These are phyloP conservation scores for Macrolepiota fuliginosa DNA, from an alignment of 768 basidiomycete species.

Conservation along the genomic window DNA sequence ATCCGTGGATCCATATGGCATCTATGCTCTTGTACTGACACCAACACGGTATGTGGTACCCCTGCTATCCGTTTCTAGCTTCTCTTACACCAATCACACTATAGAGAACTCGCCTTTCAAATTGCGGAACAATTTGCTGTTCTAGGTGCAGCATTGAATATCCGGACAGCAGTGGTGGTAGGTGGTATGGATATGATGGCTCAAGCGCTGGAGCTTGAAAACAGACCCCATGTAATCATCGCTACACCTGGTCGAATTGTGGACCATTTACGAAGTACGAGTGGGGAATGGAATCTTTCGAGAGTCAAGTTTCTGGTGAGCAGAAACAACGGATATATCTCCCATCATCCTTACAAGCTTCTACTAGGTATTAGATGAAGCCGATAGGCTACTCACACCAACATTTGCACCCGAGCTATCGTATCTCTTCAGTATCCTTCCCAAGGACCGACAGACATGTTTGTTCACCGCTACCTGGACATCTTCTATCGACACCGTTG, in stretches of 20 bases:
- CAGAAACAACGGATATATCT: slow-evolving; percentile 2
- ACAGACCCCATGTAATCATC: slow-evolving; percentile 89
- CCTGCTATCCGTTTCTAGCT: background rate
- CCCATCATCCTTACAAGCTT: background rate
- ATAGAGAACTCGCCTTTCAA: slow-evolving; percentile 94
- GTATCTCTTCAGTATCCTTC: slow-evolving; percentile 72
- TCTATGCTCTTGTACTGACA: slow-evolving; percentile 90
- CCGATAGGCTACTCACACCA: slow-evolving; percentile 85
- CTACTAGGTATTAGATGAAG: slow-evolving; percentile 88
- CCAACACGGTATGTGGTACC: slow-evolving; percentile 74
- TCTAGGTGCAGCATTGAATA: slow-evolving; percentile 76
- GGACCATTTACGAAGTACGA: slow-evolving; percentile 80
- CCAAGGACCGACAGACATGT: slow-evolving; percentile 89
- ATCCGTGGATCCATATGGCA: slow-evolving; percentile 87
- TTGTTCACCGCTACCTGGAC: slow-evolving; percentile 97
- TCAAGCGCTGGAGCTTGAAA: slow-evolving; percentile 83
- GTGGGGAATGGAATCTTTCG: slow-evolving; percentile 80
- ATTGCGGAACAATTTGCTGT: slow-evolving; percentile 96
- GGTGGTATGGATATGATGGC: slow-evolving; percentile 99
- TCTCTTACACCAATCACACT: background rate
- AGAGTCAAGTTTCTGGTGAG: slow-evolving; percentile 82
- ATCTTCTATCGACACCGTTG: slow-evolving; percentile 77
- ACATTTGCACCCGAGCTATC: slow-evolving; percentile 87
- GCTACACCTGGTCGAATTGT: slow-evolving; percentile 96
- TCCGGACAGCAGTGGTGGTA: slow-evolving; percentile 86